Evolutionary conservation across 1,139 yeast species (phyloP).

Genomic region (Sugiyamaella grinbergsii): DNA sequence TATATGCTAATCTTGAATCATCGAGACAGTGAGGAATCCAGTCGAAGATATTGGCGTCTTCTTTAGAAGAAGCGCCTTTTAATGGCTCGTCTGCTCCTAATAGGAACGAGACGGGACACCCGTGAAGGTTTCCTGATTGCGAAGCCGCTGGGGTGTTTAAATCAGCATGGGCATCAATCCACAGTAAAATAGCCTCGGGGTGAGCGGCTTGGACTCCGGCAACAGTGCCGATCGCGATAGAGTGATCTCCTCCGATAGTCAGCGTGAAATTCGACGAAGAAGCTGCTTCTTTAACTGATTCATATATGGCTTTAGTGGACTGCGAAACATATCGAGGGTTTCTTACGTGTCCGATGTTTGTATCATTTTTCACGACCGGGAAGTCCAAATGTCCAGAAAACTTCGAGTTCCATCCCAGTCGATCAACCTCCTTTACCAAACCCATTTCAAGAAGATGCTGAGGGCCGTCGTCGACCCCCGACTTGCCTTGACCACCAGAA

Average conservation of each 20-base stretch:
- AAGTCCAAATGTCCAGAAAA: constrained; percentile 59
- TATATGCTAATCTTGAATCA: constrained; percentile 78
- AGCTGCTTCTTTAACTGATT: constrained; percentile 60
- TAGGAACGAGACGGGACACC: constrained; percentile 91
- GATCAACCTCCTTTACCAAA: constrained; percentile 59
- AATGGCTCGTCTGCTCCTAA: constrained; percentile 56
- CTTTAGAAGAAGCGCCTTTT: constrained; percentile 45
- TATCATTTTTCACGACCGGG: constrained; percentile 40
- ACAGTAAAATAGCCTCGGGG: constrained; percentile 86
- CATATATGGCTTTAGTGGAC: constrained; percentile 65
- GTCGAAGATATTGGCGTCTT: constrained; percentile 49
- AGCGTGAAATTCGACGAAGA: constrained; percentile 62
- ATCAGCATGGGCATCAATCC: constrained; percentile 99
- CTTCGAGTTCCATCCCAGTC: constrained; percentile 70
- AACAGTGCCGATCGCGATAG: constrained; percentile 92
- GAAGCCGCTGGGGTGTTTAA: constrained; percentile 89
- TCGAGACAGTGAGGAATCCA: constrained; percentile 81
- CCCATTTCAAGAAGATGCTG: constrained; percentile 74
- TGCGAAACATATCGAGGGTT: constrained; percentile 77
- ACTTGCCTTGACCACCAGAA: constrained; percentile 94
- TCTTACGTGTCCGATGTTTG: constrained; percentile 55
- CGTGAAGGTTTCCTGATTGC: constrained; percentile 89
- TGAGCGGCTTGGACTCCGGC: constrained; percentile 75
- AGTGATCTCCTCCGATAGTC: constrained; percentile 96
- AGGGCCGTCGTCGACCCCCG: constrained; percentile 96